Evolutionary conservation across 2,329 filamentous ascomycete species (phyloP).

Genomic region (Huntiella moniliformis): DNA sequence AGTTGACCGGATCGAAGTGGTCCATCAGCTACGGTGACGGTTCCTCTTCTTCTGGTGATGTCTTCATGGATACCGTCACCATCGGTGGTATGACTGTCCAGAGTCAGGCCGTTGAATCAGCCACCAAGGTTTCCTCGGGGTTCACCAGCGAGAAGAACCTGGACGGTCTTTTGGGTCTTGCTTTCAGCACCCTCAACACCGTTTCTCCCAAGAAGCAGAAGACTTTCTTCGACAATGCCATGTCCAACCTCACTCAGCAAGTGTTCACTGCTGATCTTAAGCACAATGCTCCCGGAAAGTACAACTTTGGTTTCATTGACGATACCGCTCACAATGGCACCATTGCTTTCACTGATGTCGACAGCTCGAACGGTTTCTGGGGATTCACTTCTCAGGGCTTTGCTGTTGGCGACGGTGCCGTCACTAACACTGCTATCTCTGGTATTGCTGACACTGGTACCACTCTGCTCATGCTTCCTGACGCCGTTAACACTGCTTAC

Average conservation of each 20-base stretch:
- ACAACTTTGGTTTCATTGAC: constrained; percentile 29
- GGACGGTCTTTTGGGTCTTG: constrained; percentile 25
- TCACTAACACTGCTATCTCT: constrained; percentile 22
- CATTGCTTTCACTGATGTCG: constrained; percentile 37
- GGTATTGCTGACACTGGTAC: constrained; percentile 41
- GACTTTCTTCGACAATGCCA: constrained; percentile 24
- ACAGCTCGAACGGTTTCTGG: constrained; percentile 43
- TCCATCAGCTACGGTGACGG: constrained; percentile 26
- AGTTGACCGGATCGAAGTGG: constrained; percentile 22
- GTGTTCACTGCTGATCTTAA: constrained; percentile 6
- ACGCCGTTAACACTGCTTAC: constrained; percentile 29
- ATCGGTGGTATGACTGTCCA: constrained; percentile 23
- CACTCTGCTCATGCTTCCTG: constrained; percentile 41
- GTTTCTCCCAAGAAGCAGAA: constrained; percentile 22
- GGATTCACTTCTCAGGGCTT: constrained; percentile 25
- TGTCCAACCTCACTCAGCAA: neutral
- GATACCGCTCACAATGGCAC: constrained; percentile 32
- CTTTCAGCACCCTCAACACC: constrained; percentile 25
- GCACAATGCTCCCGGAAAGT: constrained; percentile 2
- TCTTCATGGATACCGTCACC: constrained; percentile 25
- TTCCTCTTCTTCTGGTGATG: constrained; percentile 23
- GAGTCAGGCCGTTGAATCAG: constrained; percentile 25
- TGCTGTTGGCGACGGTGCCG: constrained; percentile 11
- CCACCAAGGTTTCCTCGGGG: constrained; percentile 21
- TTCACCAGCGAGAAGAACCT: constrained; percentile 21